A percentile compares a stretch with the other conserved stretches of the same genome.
phyloP scores from a whole-genome alignment of 2,329 filamentous ascomycete genomes.

The Colletotrichum scovillei region DNA sequence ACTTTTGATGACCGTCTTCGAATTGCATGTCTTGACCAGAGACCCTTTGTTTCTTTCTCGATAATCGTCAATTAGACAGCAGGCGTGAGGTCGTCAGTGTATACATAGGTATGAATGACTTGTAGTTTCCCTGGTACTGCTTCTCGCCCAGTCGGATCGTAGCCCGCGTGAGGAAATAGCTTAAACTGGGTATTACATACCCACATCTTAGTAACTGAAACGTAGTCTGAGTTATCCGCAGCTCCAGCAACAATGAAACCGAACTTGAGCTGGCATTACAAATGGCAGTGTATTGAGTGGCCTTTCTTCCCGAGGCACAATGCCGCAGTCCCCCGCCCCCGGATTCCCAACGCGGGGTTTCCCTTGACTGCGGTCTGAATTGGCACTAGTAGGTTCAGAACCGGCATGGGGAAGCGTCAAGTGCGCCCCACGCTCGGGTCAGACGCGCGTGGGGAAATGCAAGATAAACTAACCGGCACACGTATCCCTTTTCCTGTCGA shows the following conservation, averaged over 20 bases:
- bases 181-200: background rate
- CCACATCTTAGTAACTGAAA: background rate
- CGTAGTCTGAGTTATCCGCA: background rate
- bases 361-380: background rate
- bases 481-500: background rate
- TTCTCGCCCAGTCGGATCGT: background rate
- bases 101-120: no score
- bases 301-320: constrained; percentile 3
- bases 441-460: constrained; percentile 10
- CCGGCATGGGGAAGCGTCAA: background rate
- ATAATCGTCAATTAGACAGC: no score
- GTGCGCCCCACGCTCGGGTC: constrained; percentile 5
- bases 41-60: no score
- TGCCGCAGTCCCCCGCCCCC: constrained; percentile 25
- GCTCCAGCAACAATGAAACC: background rate
- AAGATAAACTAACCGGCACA: background rate
- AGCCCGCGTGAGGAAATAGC: background rate
- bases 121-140: no score
- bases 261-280: background rate
- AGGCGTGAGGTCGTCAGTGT: no score
- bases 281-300: constrained; percentile 3
- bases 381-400: background rate
- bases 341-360: constrained; percentile 16
- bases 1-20: no score
- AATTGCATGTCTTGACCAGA: no score